Evolutionary conservation across 192 early-diverging fungal genomes (phyloP).

Genomic region (Umbelopsis vinacea): DNA sequence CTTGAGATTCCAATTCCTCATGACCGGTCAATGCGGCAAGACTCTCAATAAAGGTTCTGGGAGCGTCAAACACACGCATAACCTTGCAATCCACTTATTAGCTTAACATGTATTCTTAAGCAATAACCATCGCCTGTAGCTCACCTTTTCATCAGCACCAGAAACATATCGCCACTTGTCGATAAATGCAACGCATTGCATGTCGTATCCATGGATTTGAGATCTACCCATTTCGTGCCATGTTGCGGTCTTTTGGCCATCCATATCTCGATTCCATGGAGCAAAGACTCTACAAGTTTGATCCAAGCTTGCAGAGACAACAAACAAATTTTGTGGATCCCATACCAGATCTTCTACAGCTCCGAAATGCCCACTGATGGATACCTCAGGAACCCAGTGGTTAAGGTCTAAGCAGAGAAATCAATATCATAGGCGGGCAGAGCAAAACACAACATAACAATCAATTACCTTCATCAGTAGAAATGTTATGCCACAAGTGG

Average conservation of each 20-base stretch:
- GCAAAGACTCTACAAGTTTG: conserved; percentile 89
- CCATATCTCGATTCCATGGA: conserved; percentile 58
- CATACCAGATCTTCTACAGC: conserved; percentile 82
- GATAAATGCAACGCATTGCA: conserved; percentile 84
- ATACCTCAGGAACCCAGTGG: conserved; percentile 72
- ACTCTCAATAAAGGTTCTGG: conserved; percentile 73
- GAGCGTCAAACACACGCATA: conserved; percentile 86
- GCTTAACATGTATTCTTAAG: not conserved
- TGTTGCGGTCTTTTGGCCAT: conserved; percentile 34
- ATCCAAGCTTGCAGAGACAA: conserved; percentile 82
- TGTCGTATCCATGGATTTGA: conserved; percentile 96
- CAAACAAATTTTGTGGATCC: conserved; percentile 75
- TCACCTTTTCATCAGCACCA: conserved; percentile 93
- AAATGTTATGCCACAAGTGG: conserved; percentile 75
- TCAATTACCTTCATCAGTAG: conserved; percentile 36
- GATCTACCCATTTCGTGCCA: conserved; percentile 96
- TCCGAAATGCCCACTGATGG: conserved; percentile 82
- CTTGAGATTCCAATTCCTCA: conserved; percentile 40
- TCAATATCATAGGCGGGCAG: not conserved
- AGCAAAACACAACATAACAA: too few species aligned
- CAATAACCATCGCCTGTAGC: too few species aligned
- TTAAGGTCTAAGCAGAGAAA: conserved; percentile 31
- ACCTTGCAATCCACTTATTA: conserved; percentile 47
- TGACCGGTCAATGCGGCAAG: conserved; percentile 58
- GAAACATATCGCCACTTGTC: conserved; percentile 75